Evolutionary conservation across 495 filamentous ascomycete species (phyloP).

Genomic region (Aspergillus saccharolyticus): DNA sequence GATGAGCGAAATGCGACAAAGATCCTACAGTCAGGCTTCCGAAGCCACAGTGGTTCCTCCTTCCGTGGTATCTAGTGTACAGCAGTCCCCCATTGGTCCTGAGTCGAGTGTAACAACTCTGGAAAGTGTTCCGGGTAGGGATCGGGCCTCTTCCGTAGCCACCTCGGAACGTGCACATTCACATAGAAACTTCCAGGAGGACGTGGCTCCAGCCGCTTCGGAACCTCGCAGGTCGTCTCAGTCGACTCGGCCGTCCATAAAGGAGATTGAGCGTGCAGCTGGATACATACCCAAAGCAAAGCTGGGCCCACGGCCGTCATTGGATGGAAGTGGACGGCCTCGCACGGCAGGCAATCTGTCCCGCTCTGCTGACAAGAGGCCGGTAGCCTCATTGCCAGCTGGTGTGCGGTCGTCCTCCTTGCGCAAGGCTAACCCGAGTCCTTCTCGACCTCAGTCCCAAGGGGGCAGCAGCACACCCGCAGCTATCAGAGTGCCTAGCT

Average conservation of each 20-base stretch:
- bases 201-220: slow-evolving; percentile 35
- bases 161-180: slow-evolving; percentile 20
- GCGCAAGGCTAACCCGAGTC: slow-evolving; percentile 32
- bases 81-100: slow-evolving; percentile 17
- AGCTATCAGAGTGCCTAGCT: slow-evolving; percentile 35
- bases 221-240: slow-evolving; percentile 54
- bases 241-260: slow-evolving; percentile 54
- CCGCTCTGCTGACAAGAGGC: slow-evolving; percentile 51
- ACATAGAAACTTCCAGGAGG: slow-evolving; percentile 30
- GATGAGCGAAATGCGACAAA: slow-evolving; percentile 21
- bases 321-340: slow-evolving; percentile 61
- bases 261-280: slow-evolving; percentile 57
- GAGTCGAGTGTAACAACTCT: slow-evolving; percentile 13
- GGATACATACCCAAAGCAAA: slow-evolving; percentile 67
- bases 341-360: slow-evolving; percentile 51
- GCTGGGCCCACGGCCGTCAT: slow-evolving; percentile 74
- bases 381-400: slow-evolving; percentile 63
- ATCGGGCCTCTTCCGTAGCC: slow-evolving; percentile 13
- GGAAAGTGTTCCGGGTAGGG: slow-evolving; percentile 19
- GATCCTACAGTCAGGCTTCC: slow-evolving; percentile 35
- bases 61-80: slow-evolving; percentile 16
- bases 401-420: slow-evolving; percentile 44
- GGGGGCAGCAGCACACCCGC: slow-evolving; percentile 35
- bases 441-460: slow-evolving; percentile 40
- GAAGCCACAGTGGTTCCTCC: slow-evolving; percentile 37